Percentiles rank a stretch among this genome's conserved stretches.
phyloP scores from a whole-genome alignment of 805 yeast species.

The Cyberlindnera xylosilytica region DNA sequence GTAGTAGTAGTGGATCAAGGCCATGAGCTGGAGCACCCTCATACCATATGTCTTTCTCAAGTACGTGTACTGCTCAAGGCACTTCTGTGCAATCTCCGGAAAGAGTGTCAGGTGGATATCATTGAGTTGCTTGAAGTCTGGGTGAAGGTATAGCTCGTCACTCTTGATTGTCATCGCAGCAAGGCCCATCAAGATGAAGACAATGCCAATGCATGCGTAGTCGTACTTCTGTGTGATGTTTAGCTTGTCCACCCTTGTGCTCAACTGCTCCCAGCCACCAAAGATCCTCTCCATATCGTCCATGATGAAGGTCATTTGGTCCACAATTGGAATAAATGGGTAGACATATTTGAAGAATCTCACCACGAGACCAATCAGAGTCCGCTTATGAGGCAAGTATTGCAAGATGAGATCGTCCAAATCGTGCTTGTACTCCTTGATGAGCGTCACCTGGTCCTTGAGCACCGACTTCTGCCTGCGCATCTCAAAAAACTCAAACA shows the following conservation, averaged over 20 bases:
- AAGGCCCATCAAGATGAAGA: conserved; percentile 21
- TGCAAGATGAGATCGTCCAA: conserved; percentile 12
- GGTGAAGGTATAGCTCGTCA: conserved; percentile 10
- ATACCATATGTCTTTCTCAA: conserved; percentile 40
- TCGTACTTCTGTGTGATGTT: conserved; percentile 13
- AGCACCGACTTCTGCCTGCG: conserved; percentile 13
- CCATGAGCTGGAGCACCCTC: conserved; percentile 47
- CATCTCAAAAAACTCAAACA: conserved; percentile 6
- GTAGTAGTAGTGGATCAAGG: conserved; percentile 46
- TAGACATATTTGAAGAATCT: conserved; percentile 25
- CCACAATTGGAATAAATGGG: conserved; percentile 25
- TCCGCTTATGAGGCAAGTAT: conserved; percentile 18
- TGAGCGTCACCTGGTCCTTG: conserved; percentile 1
- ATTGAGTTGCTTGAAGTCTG: conserved; percentile 5
- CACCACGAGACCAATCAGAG: conserved; percentile 11
- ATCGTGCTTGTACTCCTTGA: not conserved
- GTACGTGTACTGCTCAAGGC: conserved; percentile 49
- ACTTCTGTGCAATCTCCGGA: conserved; percentile 23
- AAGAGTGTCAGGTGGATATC: conserved; percentile 5
- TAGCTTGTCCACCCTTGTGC: conserved; percentile 1
- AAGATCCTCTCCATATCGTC: conserved; percentile 15
- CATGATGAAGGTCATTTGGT: conserved; percentile 16
- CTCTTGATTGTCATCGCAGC: conserved; percentile 18
- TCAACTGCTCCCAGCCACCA: conserved; percentile 7
- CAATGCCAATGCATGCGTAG: conserved; percentile 18